phyloP scores from a whole-genome alignment of 495 filamentous ascomycete species.

The Podospora comata region DNA sequence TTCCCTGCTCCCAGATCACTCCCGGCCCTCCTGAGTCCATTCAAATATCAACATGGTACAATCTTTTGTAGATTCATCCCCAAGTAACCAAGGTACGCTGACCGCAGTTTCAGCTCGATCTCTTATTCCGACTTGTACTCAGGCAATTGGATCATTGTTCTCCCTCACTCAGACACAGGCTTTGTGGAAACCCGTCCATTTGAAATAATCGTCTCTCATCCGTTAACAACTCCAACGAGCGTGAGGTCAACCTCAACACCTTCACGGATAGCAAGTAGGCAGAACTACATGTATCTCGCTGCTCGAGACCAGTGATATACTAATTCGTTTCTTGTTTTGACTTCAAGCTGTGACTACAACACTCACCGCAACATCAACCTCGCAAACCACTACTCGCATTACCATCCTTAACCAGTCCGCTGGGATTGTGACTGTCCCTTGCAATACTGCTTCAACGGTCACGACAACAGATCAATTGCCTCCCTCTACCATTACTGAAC shows the following conservation, averaged over 20 bases:
- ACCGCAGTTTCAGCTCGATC: neutral
- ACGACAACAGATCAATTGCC: neutral
- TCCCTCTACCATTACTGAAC: neutral
- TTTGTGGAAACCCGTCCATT: neutral
- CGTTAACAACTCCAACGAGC: neutral
- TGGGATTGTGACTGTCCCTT: neutral
- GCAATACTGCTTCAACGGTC: neutral
- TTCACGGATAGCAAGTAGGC: neutral
- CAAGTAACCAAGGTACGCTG: neutral
- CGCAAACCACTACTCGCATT: neutral
- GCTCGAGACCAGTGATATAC: neutral
- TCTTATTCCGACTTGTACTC: neutral
- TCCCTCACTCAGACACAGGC: neutral
- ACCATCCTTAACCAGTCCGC: neutral
- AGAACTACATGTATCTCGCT: too few species aligned
- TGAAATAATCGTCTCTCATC: neutral
- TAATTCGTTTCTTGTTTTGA: neutral
- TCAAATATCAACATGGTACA: slow-evolving; percentile 25
- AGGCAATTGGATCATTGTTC: neutral
- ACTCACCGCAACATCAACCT: neutral
- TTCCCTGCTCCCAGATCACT: slow-evolving; percentile 15
- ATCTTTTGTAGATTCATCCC: neutral
- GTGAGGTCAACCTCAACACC: neutral
- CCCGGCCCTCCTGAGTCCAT: slow-evolving; percentile 5
- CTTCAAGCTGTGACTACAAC: neutral